A percentile compares a stretch with the other conserved stretches of the same genome.
These are phyloP conservation scores for Solanum sejunctum DNA, from an alignment of 257 asterid genomes.

Conservation along the genomic window DNA sequence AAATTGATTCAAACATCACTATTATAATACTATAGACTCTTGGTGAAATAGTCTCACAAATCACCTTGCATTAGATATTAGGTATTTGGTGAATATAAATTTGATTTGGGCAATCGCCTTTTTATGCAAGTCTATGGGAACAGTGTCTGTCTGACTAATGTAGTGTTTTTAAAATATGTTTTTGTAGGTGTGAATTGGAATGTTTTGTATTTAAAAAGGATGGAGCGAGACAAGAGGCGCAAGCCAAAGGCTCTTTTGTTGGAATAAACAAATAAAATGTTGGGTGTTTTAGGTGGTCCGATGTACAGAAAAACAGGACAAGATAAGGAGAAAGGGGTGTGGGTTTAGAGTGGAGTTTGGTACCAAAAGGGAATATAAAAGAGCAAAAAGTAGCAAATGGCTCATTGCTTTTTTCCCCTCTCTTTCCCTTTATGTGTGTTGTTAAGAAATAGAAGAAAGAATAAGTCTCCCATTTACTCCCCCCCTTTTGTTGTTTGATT, in stretches of 20 bases:
- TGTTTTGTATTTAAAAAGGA: neutral
- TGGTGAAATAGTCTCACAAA: neutral
- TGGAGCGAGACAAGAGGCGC: neutral
- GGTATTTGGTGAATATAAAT: neutral
- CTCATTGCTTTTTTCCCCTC: slow-evolving; percentile 4
- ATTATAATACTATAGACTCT: neutral
- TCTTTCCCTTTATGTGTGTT: neutral
- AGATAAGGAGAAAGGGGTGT: neutral
- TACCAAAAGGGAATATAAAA: neutral
- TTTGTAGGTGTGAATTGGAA: neutral
- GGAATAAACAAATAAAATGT: neutral
- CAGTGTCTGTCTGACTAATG: neutral
- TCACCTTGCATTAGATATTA: neutral
- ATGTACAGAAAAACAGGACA: neutral
- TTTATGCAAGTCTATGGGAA: neutral
- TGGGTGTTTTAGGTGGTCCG: neutral
- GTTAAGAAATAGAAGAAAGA: neutral
- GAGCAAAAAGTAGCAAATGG: slow-evolving; percentile 21
- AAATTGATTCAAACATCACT: neutral
- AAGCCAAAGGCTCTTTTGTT: neutral
- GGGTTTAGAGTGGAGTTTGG: slow-evolving; percentile 37
- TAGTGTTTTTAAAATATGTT: neutral
- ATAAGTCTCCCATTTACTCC: slow-evolving; percentile 28
- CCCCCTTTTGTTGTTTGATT: neutral
- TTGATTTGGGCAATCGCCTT: neutral